Conservation (phyloP, 805 yeast genomes). For the Candida krabiensis region DNA sequence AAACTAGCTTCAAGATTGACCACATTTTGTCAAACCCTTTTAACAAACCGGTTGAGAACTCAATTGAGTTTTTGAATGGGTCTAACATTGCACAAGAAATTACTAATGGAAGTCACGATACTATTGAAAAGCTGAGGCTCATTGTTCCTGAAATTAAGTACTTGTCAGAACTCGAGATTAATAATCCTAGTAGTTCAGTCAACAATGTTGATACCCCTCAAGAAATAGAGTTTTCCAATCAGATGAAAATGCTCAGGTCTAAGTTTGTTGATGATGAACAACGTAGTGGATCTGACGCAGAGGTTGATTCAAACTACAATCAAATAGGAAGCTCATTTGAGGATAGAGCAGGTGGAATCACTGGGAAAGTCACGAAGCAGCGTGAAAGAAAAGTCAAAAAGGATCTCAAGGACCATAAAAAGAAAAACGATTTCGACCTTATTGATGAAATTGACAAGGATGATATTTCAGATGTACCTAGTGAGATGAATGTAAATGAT, state of each 20-base stretch:
- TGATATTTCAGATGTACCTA: conserved; percentile 10
- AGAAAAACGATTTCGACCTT: no score
- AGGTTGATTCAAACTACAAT: conserved; percentile 5
- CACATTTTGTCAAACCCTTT: conserved; percentile 38
- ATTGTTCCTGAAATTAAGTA: conserved; percentile 22
- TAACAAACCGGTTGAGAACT: conserved; percentile 14
- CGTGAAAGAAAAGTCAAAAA: conserved; percentile 1
- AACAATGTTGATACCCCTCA: conserved; percentile 48
- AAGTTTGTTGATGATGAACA: conserved; percentile 26
- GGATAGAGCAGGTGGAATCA: neutral
- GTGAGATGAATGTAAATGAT: neutral
- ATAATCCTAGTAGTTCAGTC: conserved; percentile 6
- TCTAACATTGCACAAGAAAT: conserved; percentile 23
- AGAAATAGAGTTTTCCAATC: conserved; percentile 48
- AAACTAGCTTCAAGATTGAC: conserved; percentile 60
- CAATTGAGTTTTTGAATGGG: conserved; percentile 9
- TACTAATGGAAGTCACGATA: conserved; percentile 14
- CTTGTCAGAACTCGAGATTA: neutral
- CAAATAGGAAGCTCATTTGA: conserved; percentile 1
- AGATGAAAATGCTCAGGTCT: conserved; percentile 46
- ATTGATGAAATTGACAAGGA: conserved; percentile 12
- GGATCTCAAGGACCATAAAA: conserved; percentile 3
- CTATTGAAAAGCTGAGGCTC: conserved; percentile 26
- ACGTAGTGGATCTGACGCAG: conserved; percentile 11
- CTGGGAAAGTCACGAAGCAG: neutral